Evolutionary conservation across 164 flowering plant genomes (phyloP).

Genomic region (Vitis rupestris): DNA sequence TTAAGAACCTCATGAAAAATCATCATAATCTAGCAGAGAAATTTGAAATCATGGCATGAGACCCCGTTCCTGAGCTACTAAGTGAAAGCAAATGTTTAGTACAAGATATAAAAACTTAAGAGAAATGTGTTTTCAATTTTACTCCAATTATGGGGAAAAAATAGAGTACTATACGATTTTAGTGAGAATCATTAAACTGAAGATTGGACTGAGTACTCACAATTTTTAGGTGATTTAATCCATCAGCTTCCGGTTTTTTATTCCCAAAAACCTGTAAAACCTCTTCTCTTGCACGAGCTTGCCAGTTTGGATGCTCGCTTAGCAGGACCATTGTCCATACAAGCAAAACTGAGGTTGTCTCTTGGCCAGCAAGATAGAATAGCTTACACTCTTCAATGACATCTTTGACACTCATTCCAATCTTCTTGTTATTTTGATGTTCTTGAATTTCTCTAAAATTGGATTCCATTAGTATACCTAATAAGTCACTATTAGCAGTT

Average conservation of each 20-base stretch:
- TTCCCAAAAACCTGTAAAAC: neutral
- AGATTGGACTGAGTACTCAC: neutral
- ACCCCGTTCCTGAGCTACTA: no score
- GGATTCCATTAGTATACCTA: neutral
- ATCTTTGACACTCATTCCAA: neutral
- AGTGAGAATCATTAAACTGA: no score
- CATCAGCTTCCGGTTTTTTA: neutral
- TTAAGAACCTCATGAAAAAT: no score
- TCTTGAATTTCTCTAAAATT: neutral
- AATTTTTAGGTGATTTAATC: neutral
- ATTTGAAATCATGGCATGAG: no score
- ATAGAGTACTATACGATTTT: no score
- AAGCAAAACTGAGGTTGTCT: neutral
- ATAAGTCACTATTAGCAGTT: neutral
- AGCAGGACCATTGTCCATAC: neutral
- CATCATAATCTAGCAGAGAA: no score
- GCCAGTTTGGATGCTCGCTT: neutral
- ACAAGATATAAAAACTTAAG: no score
- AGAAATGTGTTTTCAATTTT: no score
- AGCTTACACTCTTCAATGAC: neutral
- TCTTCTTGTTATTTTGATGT: neutral
- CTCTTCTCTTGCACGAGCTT: conserved; percentile 2
- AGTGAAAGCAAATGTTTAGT: no score
- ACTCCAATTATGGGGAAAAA: no score
- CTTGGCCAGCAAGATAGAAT: neutral